These are phyloP conservation scores for Xylaria longipes DNA, from an alignment of 495 filamentous ascomycete genomes.

Conservation along the genomic window DNA sequence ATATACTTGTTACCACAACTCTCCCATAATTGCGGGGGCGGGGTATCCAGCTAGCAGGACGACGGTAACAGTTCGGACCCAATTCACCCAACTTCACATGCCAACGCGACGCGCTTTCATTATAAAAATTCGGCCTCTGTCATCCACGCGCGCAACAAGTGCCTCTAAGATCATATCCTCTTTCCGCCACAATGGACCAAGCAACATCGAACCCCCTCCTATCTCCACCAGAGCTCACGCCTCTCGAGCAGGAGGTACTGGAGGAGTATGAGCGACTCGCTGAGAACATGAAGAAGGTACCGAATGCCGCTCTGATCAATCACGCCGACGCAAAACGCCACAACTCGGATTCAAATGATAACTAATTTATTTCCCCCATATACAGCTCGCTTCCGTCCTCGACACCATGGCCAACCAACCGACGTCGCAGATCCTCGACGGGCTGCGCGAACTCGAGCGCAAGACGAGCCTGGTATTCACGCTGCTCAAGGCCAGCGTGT, in stretches of 20 bases:
- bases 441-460: constrained; percentile 84
- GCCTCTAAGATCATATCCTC: not conserved
- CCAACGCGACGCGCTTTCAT: constrained; percentile 7
- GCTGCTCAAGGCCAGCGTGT: constrained; percentile 94
- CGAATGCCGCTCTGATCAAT: constrained; percentile 26
- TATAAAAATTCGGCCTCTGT: not conserved
- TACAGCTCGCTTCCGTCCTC: constrained; percentile 66
- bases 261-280: constrained; percentile 90
- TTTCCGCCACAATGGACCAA: constrained; percentile 15
- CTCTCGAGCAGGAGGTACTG: constrained; percentile 91
- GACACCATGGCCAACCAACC: constrained; percentile 67
- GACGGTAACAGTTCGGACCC: not conserved
- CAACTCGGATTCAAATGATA: not conserved
- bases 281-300: constrained; percentile 89
- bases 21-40: constrained; percentile 2
- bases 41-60: not conserved
- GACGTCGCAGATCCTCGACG: constrained; percentile 77
- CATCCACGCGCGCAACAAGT: not conserved
- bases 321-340: not conserved
- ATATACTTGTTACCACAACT: not conserved
- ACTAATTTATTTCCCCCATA: not conserved
- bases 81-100: not conserved
- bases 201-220: constrained; percentile 34
- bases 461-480: constrained; percentile 96
- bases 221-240: constrained; percentile 64